These are phyloP conservation scores for Leucosporidium yakuticum DNA, from an alignment of 768 basidiomycete species.

Conservation along the genomic window DNA sequence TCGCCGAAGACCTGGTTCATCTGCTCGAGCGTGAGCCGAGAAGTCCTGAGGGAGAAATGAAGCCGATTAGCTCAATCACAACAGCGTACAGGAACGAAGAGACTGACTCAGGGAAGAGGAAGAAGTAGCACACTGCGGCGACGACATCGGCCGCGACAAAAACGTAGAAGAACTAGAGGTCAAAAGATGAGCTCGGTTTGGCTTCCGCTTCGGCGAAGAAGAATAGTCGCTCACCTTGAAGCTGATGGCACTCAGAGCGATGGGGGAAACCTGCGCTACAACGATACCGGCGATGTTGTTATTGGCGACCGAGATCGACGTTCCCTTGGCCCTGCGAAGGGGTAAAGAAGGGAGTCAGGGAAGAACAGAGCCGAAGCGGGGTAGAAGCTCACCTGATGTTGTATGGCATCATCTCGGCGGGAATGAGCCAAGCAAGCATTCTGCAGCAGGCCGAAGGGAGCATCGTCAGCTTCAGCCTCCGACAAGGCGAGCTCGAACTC, in stretches of 20 bases:
- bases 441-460: too few relatives aligned
- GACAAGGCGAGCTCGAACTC: too few relatives aligned
- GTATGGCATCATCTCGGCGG: background rate
- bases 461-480: too few relatives aligned
- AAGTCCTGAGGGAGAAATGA: background rate
- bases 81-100: background rate
- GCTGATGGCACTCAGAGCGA: background rate
- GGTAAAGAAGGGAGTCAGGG: too few relatives aligned
- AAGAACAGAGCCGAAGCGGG: too few relatives aligned
- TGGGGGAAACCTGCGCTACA: background rate
- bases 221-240: slow-evolving; percentile 1
- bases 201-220: too few relatives aligned
- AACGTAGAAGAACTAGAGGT: background rate
- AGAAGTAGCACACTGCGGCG: background rate
- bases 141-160: background rate
- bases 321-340: background rate
- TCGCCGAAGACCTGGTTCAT: background rate
- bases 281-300: background rate
- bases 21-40: background rate
- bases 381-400: background rate
- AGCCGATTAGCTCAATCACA: background rate
- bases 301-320: background rate
- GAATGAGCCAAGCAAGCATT: background rate
- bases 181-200: background rate
- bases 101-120: background rate